Percentiles rank a stretch among this genome's conserved stretches.
Evolutionary conservation across 306 rosid genomes (phyloP).

Genomic region (Rosa lucieae): DNA sequence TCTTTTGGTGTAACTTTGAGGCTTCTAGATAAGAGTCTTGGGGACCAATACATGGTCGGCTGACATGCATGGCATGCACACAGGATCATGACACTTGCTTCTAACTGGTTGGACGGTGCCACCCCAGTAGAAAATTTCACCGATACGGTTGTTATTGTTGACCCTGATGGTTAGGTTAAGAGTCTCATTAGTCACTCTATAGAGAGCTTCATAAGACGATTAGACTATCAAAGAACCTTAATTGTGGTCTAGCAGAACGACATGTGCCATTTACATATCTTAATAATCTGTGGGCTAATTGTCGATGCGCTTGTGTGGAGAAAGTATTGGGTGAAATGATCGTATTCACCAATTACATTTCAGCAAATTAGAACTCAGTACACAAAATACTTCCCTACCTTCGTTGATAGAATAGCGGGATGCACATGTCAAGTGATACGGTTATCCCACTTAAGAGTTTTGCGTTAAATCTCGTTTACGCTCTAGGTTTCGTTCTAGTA

Average conservation of each 20-base stretch:
- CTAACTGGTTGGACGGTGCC: conserved; percentile 45
- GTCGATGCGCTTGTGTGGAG: too few relatives aligned
- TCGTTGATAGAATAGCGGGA: too few relatives aligned
- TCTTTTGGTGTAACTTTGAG: not conserved
- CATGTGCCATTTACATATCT: too few relatives aligned
- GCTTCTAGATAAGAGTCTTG: conserved; percentile 15
- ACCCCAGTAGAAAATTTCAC: conserved; percentile 27
- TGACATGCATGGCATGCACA: conserved; percentile 31
- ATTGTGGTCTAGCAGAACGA: not conserved
- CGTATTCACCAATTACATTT: too few relatives aligned
- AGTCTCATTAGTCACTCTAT: not conserved
- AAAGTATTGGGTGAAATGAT: too few relatives aligned
- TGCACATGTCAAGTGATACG: too few relatives aligned
- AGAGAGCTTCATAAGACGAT: not conserved
- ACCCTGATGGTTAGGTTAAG: not conserved
- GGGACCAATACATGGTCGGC: conserved; percentile 20
- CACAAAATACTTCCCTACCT: too few relatives aligned
- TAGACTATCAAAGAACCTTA: not conserved
- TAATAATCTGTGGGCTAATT: too few relatives aligned
- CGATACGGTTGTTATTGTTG: not conserved
- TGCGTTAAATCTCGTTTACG: too few relatives aligned
- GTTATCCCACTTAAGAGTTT: too few relatives aligned
- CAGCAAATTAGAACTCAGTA: too few relatives aligned
- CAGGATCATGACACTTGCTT: conserved; percentile 18
- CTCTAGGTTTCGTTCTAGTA: too few relatives aligned